Evolutionary conservation across 148 eudicot species (phyloP).

Genomic region (Camellia japonica): DNA sequence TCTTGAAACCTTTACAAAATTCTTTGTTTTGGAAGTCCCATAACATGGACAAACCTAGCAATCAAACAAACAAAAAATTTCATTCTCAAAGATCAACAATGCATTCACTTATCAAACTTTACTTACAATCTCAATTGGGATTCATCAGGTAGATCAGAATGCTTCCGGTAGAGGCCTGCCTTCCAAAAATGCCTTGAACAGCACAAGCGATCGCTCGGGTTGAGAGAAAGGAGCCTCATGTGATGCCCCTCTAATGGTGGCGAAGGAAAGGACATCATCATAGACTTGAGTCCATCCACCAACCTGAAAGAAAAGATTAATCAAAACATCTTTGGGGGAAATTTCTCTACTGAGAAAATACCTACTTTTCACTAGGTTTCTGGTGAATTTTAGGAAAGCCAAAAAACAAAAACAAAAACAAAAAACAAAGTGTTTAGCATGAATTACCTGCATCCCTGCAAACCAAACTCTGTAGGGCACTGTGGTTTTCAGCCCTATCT

Average conservation of each 20-base stretch:
- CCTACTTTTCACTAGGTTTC: too few species aligned
- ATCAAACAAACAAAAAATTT: constrained; percentile 12
- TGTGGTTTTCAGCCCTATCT: constrained; percentile 29
- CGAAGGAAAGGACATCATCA: constrained; percentile 31
- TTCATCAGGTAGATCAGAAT: constrained; percentile 17
- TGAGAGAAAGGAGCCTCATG: constrained; percentile 43
- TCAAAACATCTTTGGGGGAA: neutral
- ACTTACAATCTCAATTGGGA: constrained; percentile 18
- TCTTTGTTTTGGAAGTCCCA: constrained; percentile 1
- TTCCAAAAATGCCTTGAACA: constrained; percentile 33
- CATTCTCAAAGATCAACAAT: neutral
- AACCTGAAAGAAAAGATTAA: constrained; percentile 22
- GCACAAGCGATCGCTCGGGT: constrained; percentile 39
- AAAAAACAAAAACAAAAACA: too few species aligned
- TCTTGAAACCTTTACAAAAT: constrained; percentile 12
- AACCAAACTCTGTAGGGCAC: constrained; percentile 45
- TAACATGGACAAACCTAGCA: neutral
- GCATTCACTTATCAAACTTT: neutral
- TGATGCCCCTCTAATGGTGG: constrained; percentile 48
- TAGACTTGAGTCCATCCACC: constrained; percentile 49
- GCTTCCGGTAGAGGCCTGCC: constrained; percentile 32
- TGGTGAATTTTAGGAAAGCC: too few species aligned
- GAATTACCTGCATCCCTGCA: constrained; percentile 33
- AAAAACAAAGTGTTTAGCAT: neutral
- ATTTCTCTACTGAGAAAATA: neutral